Evolutionary conservation across 2,329 filamentous ascomycete species (phyloP), one percentile per base, ranked within the genome.

Genomic region (Hymenoscyphus fraxineus): DNA sequence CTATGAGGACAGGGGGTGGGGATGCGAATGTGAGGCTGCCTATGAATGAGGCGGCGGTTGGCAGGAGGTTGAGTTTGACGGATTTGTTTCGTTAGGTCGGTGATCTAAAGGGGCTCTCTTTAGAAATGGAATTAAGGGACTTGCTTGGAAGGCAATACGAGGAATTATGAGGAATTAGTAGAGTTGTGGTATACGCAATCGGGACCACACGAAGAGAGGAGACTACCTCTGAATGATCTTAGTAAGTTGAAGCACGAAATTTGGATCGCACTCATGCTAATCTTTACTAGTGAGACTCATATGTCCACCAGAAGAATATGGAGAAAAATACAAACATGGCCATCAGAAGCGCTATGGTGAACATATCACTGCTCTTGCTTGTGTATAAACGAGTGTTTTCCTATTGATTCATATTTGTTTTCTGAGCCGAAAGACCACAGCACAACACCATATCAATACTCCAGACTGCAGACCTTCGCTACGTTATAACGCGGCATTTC

Each of bases 41-140:
- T 19, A 16, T 27, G 27, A 62, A 64, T 54, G 66, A 39, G 41
- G 64, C 38, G 27, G 39, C 22, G 0, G 27, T 65, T 55, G 71
- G 71, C 32, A 68, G 71, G 61, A 70, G 68, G 54, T 64, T 74
- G 57, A 74, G 71, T 61, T 64, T 74, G 63, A 68, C 65, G 27
- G 72, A 73, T 54, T 61, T 73, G 39, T 73, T 73, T 69, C 47
- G 47, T 27, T 54, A 54, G 19, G 47, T 6, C 19, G 47, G 6
- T 7, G 7, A 10, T 22, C 1, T 6, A 5, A 27, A 27, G 22
- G 19, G 19, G 19, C 9, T 22, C 22, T 19, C 19, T 54, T n/a
- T 54, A 54, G 19, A 54, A 19, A 27, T 27, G 19, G 13, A 54
- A 27, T 51, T 27, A 54, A 19, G 22, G 47, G 19, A 54, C 9